Evolutionary conservation across 345 rosid genomes (phyloP).

Genomic region (Linum lewisii): DNA sequence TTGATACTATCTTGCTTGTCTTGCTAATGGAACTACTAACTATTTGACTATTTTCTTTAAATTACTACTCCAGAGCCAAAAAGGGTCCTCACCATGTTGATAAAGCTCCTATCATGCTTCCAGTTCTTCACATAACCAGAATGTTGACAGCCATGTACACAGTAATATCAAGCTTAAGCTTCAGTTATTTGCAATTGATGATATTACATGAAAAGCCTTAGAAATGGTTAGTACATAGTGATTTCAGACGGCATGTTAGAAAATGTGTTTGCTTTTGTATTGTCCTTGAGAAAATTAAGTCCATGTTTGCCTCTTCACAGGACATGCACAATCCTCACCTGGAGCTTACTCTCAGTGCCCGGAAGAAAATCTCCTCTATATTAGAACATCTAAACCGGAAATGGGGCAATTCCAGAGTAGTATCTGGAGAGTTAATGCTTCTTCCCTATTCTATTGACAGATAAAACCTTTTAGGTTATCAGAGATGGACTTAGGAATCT

Average conservation of each 20-base stretch:
- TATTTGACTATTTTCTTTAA: constrained; percentile 16
- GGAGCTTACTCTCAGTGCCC: constrained; percentile 90
- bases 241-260: too few species aligned
- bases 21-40: constrained; percentile 9
- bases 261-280: too few species aligned
- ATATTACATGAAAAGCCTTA: constrained; percentile 68
- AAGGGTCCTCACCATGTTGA: constrained; percentile 29
- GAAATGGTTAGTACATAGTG: constrained; percentile 60
- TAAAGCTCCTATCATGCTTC: constrained; percentile 35
- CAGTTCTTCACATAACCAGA: constrained; percentile 38
- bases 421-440: constrained; percentile 71
- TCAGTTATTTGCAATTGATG: constrained; percentile 94
- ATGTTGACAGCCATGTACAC: constrained; percentile 37
- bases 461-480: constrained; percentile 47
- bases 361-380: constrained; percentile 92
- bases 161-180: constrained; percentile 71
- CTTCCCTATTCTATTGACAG: constrained; percentile 64
- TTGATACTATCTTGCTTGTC: constrained; percentile 15
- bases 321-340: constrained; percentile 89
- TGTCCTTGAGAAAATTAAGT: constrained; percentile 2
- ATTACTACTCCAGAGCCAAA: constrained; percentile 34
- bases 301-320: constrained; percentile 38
- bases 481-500: constrained; percentile 74
- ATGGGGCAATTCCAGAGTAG: constrained; percentile 86
- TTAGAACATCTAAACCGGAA: constrained; percentile 88